Evolutionary conservation across 2,329 filamentous ascomycete species (phyloP).

Genomic region (Scortechinia acanthostroma): DNA sequence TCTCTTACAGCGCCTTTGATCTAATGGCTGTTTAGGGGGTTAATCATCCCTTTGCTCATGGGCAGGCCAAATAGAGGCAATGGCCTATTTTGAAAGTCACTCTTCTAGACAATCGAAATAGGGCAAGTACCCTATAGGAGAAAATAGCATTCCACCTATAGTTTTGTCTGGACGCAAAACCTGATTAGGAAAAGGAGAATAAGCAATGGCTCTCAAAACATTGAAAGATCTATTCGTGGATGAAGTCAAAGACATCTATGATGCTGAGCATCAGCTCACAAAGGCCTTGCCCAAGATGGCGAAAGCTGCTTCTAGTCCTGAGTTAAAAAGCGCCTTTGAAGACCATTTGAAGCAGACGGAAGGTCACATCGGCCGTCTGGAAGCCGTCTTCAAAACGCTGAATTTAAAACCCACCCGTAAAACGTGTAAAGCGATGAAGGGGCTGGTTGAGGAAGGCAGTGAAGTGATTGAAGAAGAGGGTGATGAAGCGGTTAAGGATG

Average conservation of each 20-base stretch:
- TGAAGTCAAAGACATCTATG: not conserved
- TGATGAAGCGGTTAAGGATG: not conserved
- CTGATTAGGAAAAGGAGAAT: too few relatives aligned
- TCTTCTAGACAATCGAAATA: too few relatives aligned
- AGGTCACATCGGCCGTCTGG: not conserved
- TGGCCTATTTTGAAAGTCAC: too few relatives aligned
- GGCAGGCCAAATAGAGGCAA: too few relatives aligned
- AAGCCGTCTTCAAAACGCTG: not conserved
- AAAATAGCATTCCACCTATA: too few relatives aligned
- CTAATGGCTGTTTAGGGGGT: too few relatives aligned
- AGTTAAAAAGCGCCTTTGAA: not conserved
- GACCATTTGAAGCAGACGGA: not conserved
- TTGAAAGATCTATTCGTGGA: not conserved
- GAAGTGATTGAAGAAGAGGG: not conserved
- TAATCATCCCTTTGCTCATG: too few relatives aligned
- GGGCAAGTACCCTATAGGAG: too few relatives aligned
- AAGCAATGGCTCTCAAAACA: too few relatives aligned
- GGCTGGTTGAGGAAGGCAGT: not conserved
- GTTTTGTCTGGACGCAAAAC: too few relatives aligned
- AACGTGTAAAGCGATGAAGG: not conserved
- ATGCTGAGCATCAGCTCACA: not conserved
- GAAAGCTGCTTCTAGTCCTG: not conserved
- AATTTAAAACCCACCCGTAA: not conserved
- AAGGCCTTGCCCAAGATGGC: not conserved
- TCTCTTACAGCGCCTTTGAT: too few relatives aligned